These are phyloP conservation scores for Penicillium soppii DNA, from an alignment of 495 filamentous ascomycete species.

Conservation along the genomic window DNA sequence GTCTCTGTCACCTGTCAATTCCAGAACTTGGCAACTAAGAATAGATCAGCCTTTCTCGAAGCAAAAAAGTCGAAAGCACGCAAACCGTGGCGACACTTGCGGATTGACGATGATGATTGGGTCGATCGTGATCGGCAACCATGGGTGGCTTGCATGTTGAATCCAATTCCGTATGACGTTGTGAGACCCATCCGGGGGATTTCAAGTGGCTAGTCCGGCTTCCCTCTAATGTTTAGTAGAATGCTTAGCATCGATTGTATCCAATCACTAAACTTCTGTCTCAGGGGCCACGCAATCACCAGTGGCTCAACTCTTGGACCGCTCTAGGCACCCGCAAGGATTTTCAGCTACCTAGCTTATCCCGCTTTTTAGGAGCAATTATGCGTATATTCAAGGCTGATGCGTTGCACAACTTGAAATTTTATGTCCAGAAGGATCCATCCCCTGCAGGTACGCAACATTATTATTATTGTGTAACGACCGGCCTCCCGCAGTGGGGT, in stretches of 20 bases:
- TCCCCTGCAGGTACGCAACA: constrained; percentile 18
- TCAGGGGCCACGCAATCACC: constrained; percentile 22
- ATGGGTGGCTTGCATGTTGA: constrained; percentile 1
- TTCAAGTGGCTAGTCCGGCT: constrained; percentile 16
- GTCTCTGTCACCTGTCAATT: not conserved
- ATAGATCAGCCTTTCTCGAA: constrained; percentile 17
- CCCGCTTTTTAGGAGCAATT: constrained; percentile 1
- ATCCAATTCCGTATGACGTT: constrained; percentile 26
- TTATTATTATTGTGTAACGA: constrained; percentile 2
- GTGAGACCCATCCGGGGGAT: not conserved
- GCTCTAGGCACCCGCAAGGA: constrained; percentile 3
- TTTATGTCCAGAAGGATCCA: not conserved
- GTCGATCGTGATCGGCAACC: constrained; percentile 15
- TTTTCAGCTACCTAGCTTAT: constrained; percentile 10
- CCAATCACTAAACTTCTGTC: constrained; percentile 13
- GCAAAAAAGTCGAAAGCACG: constrained; percentile 16
- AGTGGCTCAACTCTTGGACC: constrained; percentile 20
- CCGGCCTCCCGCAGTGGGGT: constrained; percentile 5
- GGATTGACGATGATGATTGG: constrained; percentile 15
- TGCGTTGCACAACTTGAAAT: not conserved
- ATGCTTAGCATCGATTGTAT: constrained; percentile 23
- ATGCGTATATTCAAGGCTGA: not conserved
- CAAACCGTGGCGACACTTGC: constrained; percentile 21
- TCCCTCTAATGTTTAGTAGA: constrained; percentile 12
- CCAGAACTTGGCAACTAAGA: constrained; percentile 12